Base-by-base conservation (phyloP, 2,329 filamentous ascomycete genomes). In the Parafenestella ontariensis region DNA sequence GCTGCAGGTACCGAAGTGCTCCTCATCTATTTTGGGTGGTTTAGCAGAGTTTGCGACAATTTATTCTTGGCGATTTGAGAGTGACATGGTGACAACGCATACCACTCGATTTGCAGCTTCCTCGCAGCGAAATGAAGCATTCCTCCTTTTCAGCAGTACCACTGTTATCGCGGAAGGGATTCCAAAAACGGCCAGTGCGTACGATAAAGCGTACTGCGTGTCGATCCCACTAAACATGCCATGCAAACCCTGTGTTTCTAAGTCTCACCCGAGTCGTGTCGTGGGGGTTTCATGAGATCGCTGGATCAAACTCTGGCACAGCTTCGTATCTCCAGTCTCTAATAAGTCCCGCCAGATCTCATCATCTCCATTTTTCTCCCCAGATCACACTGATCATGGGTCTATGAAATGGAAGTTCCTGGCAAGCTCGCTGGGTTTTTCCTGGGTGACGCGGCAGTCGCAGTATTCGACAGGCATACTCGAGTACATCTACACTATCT, bases 321-420 rank as follows among this genome's bases (percentile, higher is more conserved):
- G 13, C 13, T 5, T 33, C 26, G 17, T 36, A 23, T 31, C 36
- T 33, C 37, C 41, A 18, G 8, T 18, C 20, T 18, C 21, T 11
- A 18, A 15, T 31, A 29, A n/a, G 24, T 26, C 24, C 34, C 37
- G 37, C 46, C 24, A 18, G 31, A 33, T 33, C 39, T 37, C 36
- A 49, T 49, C 46, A 34, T 34, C 46, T 42, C 46, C 46, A 49
- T 23, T 42, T 34, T 46, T 46, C 33, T 37, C 43, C 18, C n/a
- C 29, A 37, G 20, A 40, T 24, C 37, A 15, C 37, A 13, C 37
- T 3, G 21, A 40, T 40, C 20, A 40, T n/a, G 20, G 11, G 10
- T 15, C 21, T 13, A 11, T 13, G 21, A 15, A 10, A 39, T 15
- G 9, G 37, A 23, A 2, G 20, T 13, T 24, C 37, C 20, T 15